Evolutionary conservation across 2,329 filamentous ascomycete species (phyloP), one percentile per base, ranked within the genome.

Genomic region (Penicillium sp.): DNA sequence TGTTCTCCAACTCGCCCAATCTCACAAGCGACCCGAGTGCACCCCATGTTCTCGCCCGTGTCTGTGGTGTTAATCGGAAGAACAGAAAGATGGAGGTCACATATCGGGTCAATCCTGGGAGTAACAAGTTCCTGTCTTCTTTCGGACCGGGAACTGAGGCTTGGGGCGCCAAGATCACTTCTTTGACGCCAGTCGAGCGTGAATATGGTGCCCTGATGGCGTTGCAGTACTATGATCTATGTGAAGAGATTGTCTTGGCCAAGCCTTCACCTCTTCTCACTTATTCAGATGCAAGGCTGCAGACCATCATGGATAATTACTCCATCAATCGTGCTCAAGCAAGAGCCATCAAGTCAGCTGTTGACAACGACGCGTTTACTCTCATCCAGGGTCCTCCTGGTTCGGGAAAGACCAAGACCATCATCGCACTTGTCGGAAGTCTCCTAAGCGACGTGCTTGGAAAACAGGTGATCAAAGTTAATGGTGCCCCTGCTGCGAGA

Each of bases 331-430:
- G 81, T 40, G 94, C 92, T 6, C 94, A 99, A 71, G 91, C 93
- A 4, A 89, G 90, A 72, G 94, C 94, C 8, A 90, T 99, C 59
- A 85, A 94, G 61, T 95, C 93, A 51, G 93, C 92, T 13, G 84
- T 92, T 55, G 92, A 96, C 67, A 99, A 99, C 65, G 94, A 97
- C 74, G 95, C 91, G 0, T 99, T 99, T 69, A 97, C 94, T 3
- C 79, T 99, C 58, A 92, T 99, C 65, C 94, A 99, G 76, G 94
- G 90, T 53, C 94, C 94, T 49, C 94, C 94, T 1, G 94, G 94
- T 73, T 97, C 94, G 4, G 94, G 93, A 69, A 99, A 99, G 78
- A 99, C 94, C 0, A 99, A 99, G 73, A 99, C 94, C 0, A 99
- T 99, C 58, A 85, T 96, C 54, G 94, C 93, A 32, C 95, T 99